Conservation (phyloP, 345 rosid genomes). For the Corymbia maculata region DNA sequence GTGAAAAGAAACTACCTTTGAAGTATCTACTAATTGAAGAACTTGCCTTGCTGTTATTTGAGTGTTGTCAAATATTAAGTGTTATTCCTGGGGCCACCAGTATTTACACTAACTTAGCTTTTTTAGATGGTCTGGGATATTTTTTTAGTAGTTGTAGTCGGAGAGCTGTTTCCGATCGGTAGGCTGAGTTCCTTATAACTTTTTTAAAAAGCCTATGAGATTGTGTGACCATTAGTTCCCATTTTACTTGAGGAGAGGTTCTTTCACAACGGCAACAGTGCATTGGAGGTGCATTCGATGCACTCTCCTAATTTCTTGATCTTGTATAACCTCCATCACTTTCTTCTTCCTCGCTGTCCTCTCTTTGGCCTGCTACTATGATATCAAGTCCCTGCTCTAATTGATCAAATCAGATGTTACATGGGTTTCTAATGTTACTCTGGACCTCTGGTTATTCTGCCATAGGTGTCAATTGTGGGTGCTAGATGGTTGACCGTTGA, state of each 20-base stretch:
- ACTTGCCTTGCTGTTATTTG: neutral
- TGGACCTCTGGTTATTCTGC: neutral
- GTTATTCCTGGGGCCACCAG: neutral
- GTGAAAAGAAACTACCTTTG: neutral
- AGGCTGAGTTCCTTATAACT: neutral
- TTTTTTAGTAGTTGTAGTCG: neutral
- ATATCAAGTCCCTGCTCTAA: neutral
- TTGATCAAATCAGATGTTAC: neutral
- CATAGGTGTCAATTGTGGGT: neutral
- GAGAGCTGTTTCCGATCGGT: neutral
- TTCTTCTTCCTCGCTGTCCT: neutral
- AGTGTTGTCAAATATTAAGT: neutral
- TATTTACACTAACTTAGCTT: neutral
- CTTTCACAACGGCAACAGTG: neutral
- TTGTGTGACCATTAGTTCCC: neutral
- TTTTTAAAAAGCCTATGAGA: neutral
- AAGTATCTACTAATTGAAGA: neutral
- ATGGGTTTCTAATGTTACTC: neutral
- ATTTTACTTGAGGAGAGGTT: neutral
- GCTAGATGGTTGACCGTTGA: neutral
- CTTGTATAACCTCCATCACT: neutral
- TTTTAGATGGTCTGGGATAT: neutral
- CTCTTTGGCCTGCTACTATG: neutral
- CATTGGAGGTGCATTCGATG: neutral
- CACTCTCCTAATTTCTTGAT: neutral